Conservation (phyloP, 345 rosid species). For the Conringia planisiliqua region DNA sequence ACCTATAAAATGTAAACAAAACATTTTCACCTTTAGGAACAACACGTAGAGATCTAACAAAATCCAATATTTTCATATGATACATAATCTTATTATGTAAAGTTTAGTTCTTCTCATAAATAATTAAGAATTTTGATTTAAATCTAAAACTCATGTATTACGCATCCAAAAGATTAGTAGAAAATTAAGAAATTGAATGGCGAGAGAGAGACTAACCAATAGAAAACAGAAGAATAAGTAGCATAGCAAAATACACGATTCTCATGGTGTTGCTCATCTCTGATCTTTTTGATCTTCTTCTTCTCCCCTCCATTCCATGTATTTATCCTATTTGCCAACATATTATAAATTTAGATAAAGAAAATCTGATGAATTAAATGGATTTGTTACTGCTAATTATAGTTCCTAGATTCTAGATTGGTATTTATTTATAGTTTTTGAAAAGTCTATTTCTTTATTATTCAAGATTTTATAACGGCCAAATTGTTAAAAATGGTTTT, state of each 20-base stretch:
- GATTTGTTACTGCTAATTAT: too few species aligned
- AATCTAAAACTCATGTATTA: too few species aligned
- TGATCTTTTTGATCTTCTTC: not conserved
- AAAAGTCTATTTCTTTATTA: not conserved
- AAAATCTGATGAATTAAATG: not conserved
- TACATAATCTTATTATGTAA: too few species aligned
- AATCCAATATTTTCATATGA: too few species aligned
- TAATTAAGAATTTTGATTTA: too few species aligned
- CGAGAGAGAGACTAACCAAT: not conserved
- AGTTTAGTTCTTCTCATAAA: too few species aligned
- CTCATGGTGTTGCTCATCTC: not conserved
- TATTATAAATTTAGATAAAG: not conserved
- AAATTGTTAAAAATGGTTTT: too few species aligned
- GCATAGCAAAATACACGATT: conserved; percentile 5
- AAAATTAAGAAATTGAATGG: not conserved
- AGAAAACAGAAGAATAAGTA: conserved; percentile 4
- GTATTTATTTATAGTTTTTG: too few species aligned
- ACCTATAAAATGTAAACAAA: not conserved
- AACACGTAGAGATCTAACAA: not conserved
- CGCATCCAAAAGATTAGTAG: not conserved
- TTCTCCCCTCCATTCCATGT: not conserved
- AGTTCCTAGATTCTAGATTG: too few species aligned
- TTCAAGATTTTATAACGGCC: not conserved
- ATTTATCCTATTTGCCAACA: not conserved
- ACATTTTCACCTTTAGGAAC: not conserved